Evolutionary conservation across 148 eudicot genomes (phyloP).

Genomic region (Vaccinium corymbosum): DNA sequence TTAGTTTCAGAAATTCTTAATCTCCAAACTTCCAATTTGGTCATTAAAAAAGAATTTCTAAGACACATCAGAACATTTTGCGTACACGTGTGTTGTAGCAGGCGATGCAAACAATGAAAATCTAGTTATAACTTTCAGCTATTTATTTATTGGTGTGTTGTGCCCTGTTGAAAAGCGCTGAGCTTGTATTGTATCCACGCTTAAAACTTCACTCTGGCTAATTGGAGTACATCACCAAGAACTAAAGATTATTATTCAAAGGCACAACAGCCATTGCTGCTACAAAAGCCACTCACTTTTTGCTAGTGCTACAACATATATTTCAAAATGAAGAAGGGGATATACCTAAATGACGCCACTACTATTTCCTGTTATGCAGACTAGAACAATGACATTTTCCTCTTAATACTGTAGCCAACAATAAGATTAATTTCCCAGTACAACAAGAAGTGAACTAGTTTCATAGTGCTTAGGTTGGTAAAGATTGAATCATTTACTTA

Average conservation of each 20-base stretch:
- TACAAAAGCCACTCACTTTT: not conserved
- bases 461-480: not conserved
- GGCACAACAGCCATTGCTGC: conserved; percentile 1
- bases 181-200: not conserved
- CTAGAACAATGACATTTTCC: not conserved
- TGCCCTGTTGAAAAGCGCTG: not conserved
- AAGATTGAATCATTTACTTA: not conserved
- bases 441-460: not conserved
- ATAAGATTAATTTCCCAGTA: not conserved
- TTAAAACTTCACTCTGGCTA: not conserved
- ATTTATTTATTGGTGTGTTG: not conserved
- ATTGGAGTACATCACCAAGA: not conserved
- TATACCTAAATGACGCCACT: not conserved
- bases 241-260: not conserved
- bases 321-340: not conserved
- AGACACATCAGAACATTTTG: not conserved
- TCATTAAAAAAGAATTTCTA: not conserved
- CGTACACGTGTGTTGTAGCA: not conserved
- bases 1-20: not conserved
- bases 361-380: not conserved
- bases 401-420: not conserved
- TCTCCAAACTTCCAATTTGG: not conserved
- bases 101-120: not conserved
- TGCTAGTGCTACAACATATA: not conserved
- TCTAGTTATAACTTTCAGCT: not conserved